Evolutionary conservation across 805 yeast genomes (phyloP), one percentile per base, ranked within the genome.

Genomic region (Saccharomycopsis guyanensis): DNA sequence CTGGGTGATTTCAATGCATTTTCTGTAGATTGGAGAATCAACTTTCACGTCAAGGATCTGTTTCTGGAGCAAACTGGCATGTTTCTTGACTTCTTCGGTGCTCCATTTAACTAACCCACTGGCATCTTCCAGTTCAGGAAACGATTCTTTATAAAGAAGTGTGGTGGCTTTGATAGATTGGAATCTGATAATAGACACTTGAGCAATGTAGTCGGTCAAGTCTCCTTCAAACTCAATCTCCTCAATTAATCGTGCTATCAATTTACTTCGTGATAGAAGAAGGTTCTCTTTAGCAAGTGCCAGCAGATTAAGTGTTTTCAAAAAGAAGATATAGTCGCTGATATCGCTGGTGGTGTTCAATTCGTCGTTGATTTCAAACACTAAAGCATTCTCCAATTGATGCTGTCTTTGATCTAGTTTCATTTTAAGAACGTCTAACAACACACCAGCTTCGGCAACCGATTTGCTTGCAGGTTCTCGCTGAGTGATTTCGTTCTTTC

Each of bases 41-140:
- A 74, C 66, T 40, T 76, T 71, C 12, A 84, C 76, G 19, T 82
- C 86, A 40, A 77, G 68, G 22, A 89, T 63, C 54, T 84, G 89
- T 46, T 83, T 76, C 40, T 78, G 75, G 54, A 88, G 73, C 4
- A 79, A 62, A 15, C 67, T 65, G 25, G 78, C 76, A 53, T 83
- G 82, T 40, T 68, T 67, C 35, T 75, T 73, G 27, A 85, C 74
- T 59, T 80, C 82, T 10, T 72, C 72, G 47, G 76, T 75, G 29
- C 82, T 75, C 95, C 96, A 87, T 51, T 80, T 78, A n/a, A 86
- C 81, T 15, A 87, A 66, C 25, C 70, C 69, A 54, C 82, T 75
- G 36, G 62, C 55, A 34, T 59, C 57, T 10, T 57, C 64, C 13
- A 45, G 44, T 13, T 57, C 57, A 12, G 65, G 69, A 62, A 75